A percentile compares a stretch with the other conserved stretches of the same genome.
These are phyloP conservation scores for Alternaria ventricosa DNA, from an alignment of 2,329 filamentous ascomycete species.

Conservation along the genomic window DNA sequence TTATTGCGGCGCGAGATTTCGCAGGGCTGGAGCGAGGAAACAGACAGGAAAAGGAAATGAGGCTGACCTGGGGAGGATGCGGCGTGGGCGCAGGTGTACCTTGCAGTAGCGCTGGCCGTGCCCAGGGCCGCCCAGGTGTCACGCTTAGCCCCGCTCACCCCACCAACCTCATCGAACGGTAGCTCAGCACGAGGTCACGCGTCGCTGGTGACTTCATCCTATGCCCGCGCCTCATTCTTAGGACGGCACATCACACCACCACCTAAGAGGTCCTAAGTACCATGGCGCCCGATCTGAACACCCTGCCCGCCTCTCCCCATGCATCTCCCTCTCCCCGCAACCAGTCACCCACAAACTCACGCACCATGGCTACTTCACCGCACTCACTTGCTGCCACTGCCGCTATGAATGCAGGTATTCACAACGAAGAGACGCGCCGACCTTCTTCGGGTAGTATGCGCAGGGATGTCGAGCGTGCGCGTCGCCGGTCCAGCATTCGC, in stretches of 20 bases:
- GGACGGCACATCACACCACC: conserved; percentile 17
- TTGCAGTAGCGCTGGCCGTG: conserved; percentile 8
- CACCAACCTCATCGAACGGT: background rate
- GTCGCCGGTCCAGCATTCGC: conserved; percentile 71
- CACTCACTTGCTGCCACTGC: conserved; percentile 78
- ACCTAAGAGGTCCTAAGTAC: background rate
- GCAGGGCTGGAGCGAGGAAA: background rate
- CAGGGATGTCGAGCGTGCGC: conserved; percentile 52
- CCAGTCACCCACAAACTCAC: conserved; percentile 48
- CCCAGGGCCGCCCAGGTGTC: background rate
- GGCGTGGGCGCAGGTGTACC: background rate
- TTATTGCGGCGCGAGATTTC: background rate
- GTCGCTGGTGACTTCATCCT: background rate
- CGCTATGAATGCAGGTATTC: conserved; percentile 77
- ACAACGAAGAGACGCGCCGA: conserved; percentile 63
- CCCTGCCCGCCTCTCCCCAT: conserved; percentile 60
- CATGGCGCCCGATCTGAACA: conserved; percentile 63
- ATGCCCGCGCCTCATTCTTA: background rate
- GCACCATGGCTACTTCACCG: conserved; percentile 64
- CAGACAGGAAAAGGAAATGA: background rate
- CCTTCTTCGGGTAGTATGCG: conserved; percentile 59
- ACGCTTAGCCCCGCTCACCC: conserved; percentile 4
- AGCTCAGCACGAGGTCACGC: background rate
- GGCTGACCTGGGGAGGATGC: background rate
- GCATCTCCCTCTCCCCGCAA: conserved; percentile 40